A percentile compares a stretch with the other conserved stretches of the same genome.
Conservation (phyloP, 352 stramenopile genomes). For the Phytophthora constricta region DNA sequence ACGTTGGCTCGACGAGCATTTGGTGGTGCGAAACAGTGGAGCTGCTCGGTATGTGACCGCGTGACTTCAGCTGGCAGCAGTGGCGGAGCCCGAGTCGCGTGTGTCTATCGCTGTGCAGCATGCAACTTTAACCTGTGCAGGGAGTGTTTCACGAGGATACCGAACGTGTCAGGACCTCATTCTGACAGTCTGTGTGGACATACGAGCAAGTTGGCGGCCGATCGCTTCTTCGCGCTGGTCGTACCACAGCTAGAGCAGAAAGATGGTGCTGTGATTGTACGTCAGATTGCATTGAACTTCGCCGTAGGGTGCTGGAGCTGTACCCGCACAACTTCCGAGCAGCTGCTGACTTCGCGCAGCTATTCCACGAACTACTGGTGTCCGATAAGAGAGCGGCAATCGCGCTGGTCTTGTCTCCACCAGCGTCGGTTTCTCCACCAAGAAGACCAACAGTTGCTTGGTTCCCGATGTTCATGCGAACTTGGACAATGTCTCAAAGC, state of each 20-base stretch:
- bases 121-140: constrained; percentile 66
- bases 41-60: constrained; percentile 50
- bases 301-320: constrained; percentile 57
- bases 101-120: constrained; percentile 58
- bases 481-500: constrained; percentile 57
- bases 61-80: constrained; percentile 23
- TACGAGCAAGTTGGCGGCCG: constrained; percentile 20
- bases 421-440: constrained; percentile 19
- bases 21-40: constrained; percentile 39
- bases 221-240: constrained; percentile 50
- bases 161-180: constrained; percentile 39
- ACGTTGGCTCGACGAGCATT: constrained; percentile 44
- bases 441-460: constrained; percentile 34
- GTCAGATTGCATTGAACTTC: constrained; percentile 52
- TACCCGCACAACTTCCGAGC: constrained; percentile 56
- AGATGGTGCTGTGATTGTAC: constrained; percentile 27
- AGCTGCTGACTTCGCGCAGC: constrained; percentile 39
- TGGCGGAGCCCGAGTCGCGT: constrained; percentile 18
- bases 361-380: constrained; percentile 56
- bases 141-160: constrained; percentile 73
- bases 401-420: constrained; percentile 41
- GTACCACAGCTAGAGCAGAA: constrained; percentile 34
- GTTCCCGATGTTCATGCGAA: constrained; percentile 52
- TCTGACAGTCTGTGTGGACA: constrained; percentile 6
- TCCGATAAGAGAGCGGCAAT: constrained; percentile 41